Conservation (phyloP, 1,284 basidiomycete species). For the Paramarasmius palmivorus region DNA sequence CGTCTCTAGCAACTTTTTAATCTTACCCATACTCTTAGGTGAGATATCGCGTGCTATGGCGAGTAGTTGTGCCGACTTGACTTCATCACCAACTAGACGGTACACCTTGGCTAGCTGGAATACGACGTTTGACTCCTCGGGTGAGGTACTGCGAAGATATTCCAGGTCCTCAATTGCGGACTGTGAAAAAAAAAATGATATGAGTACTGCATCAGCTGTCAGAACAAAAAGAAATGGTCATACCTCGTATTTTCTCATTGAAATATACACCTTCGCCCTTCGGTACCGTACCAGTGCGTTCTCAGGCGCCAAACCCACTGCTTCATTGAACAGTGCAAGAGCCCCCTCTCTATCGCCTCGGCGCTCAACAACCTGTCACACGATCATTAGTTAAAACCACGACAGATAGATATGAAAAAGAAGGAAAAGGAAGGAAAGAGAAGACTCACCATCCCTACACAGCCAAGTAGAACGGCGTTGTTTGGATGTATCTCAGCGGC, state of each 20-base stretch:
- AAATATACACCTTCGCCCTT: constrained; percentile 84
- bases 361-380: constrained; percentile 77
- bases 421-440: constrained; percentile 35
- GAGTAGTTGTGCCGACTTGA: constrained; percentile 81
- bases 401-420: constrained; percentile 22
- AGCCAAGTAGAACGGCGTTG: constrained; percentile 88
- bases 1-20: constrained; percentile 74
- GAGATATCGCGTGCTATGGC: constrained; percentile 86
- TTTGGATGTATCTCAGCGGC: constrained; percentile 88
- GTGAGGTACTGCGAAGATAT: constrained; percentile 74
- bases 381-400: constrained; percentile 24
- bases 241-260: constrained; percentile 80
- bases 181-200: constrained; percentile 16
- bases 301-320: constrained; percentile 73
- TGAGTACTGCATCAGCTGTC: not conserved
- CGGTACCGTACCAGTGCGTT: constrained; percentile 91
- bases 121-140: constrained; percentile 92
- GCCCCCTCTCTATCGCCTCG: constrained; percentile 74
- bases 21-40: constrained; percentile 75
- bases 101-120: constrained; percentile 94
- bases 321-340: constrained; percentile 76
- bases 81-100: constrained; percentile 72
- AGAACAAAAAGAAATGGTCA: constrained; percentile 33
- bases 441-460: constrained; percentile 89
- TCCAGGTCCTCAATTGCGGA: constrained; percentile 73